These are phyloP conservation scores for Penicillium sp. DNA, from an alignment of 2,329 filamentous ascomycete species.

Conservation along the genomic window DNA sequence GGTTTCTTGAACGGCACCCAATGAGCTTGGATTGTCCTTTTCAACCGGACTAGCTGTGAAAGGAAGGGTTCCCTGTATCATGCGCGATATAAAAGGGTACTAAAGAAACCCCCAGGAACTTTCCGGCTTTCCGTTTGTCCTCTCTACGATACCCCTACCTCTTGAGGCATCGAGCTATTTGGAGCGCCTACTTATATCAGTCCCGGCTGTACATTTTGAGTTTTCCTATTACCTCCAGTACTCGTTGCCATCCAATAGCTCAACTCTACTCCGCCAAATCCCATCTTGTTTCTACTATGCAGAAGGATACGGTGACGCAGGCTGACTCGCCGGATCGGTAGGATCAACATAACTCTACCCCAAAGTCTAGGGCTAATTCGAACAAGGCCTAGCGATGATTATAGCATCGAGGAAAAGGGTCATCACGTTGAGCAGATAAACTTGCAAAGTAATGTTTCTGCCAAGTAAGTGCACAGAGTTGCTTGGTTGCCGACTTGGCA, in stretches of 20 bases:
- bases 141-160: background rate
- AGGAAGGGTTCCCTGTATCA: background rate
- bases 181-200: too few species aligned
- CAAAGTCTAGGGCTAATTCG: background rate
- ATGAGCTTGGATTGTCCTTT: constrained; percentile 3
- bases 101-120: constrained; percentile 17
- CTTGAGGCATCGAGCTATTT: background rate
- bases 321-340: constrained; percentile 8
- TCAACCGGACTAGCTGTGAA: constrained; percentile 7
- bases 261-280: background rate
- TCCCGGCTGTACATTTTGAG: too few species aligned
- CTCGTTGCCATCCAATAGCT: background rate
- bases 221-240: background rate
- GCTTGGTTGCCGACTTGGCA: background rate
- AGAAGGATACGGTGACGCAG: constrained; percentile 14
- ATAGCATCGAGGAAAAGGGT: constrained; percentile 17
- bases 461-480: constrained; percentile 21
- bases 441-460: constrained; percentile 32
- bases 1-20: constrained; percentile 3
- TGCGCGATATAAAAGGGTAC: background rate
- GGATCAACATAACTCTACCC: background rate
- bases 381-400: constrained; percentile 12
- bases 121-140: background rate
- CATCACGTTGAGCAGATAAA: constrained; percentile 27
- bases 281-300: constrained; percentile 4